Evolutionary conservation across 108 stramenopile genomes (phyloP).

Genomic region (Schizochytrium sp.): DNA sequence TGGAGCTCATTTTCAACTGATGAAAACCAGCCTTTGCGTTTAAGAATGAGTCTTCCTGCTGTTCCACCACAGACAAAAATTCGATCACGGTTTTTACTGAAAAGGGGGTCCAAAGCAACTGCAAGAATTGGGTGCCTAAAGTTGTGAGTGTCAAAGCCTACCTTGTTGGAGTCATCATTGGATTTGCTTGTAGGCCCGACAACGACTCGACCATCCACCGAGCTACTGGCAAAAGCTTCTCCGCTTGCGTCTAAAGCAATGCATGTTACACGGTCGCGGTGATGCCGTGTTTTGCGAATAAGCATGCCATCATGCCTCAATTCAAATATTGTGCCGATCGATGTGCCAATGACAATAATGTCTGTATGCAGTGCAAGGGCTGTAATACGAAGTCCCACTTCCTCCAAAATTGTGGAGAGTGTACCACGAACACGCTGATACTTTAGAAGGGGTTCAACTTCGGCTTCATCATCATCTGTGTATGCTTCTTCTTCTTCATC

Average conservation of each 20-base stretch:
- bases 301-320: neutral
- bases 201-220: constrained; percentile 15
- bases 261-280: constrained; percentile 20
- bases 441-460: constrained; percentile 40
- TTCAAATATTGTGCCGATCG: constrained; percentile 1
- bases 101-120: neutral
- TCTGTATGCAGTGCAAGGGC: neutral
- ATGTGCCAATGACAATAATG: constrained; percentile 36
- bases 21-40: constrained; percentile 36
- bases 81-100: neutral
- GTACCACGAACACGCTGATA: constrained; percentile 49
- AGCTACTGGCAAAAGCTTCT: constrained; percentile 12
- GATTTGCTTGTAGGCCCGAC: neutral
- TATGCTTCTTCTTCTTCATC: neutral
- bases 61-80: constrained; percentile 31
- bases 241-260: constrained; percentile 17
- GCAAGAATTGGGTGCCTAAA: neutral
- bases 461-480: constrained; percentile 23
- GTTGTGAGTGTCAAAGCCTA: neutral
- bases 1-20: constrained; percentile 40
- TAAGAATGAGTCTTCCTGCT: constrained; percentile 4
- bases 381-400: neutral
- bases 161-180: neutral
- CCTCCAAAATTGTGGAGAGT: constrained; percentile 22
- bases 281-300: neutral